Evolutionary conservation across 176 grass and related monocot species (phyloP), one percentile per base, ranked within the genome.

Genomic region (Hyparrhenia diplandra): DNA sequence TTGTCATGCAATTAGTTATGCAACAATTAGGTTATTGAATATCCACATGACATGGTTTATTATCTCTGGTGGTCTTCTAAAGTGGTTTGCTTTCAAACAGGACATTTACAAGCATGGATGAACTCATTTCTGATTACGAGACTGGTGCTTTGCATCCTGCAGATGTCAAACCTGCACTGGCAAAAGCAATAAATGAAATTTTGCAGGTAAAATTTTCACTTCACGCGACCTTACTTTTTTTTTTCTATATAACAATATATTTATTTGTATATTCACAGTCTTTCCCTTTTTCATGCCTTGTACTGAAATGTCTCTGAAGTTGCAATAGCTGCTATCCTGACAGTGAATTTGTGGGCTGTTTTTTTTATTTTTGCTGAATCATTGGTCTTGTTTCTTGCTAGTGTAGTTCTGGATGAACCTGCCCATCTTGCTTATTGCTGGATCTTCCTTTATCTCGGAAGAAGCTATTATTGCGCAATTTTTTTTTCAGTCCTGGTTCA

Each of bases 181-280:
- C 88, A 67, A 98, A 92, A 92, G 86, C 92, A 36, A 86, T 98
- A 74, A 94, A 98, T 75, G 74, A 78, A 61, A 97, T 97, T 87
- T 83, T 97, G 79, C 88, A 90, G 91, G 94, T 97, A 92, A 54
- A 25, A 5, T 13, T 76, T 73, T 61, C 37, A 58, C 37, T 68
- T 76, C 59, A 58, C 35, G 23, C 11, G 2, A 8, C 35, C 18
- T 17, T 66, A 10, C 39, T n/a, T n/a, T 18, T 24, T 18, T 23
- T 35, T 6, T 3, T 70, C 5, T 54, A 4, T 54, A 41, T 46
- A 18, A 18, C 20, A 30, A 13, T 82, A 18, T 69, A 21, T 41
- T n/a, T n/a, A n/a, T n/a, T 17, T 34, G 23, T 59, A n/a, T 36
- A 37, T 57, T 27, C 10, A 20, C 37, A 42, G 23, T 67, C 10